Conservation (phyloP, 2,329 filamentous ascomycete genomes). For the Teratosphaeria epicoccoides region DNA sequence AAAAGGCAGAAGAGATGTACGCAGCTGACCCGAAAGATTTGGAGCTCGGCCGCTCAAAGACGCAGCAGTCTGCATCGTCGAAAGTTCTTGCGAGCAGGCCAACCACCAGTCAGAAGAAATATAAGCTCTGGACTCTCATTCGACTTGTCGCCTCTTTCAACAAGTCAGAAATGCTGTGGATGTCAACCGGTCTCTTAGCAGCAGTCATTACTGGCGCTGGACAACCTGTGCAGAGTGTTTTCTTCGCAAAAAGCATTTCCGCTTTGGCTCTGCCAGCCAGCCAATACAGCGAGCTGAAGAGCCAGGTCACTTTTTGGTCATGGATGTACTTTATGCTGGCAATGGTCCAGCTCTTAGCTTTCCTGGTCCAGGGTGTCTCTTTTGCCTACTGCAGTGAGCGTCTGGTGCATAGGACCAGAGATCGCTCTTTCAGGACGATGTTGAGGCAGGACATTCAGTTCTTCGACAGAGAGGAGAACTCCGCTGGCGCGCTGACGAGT, state of each 20-base stretch:
- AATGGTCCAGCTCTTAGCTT: slow-evolving; percentile 59
- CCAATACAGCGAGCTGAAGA: slow-evolving; percentile 48
- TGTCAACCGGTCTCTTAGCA: slow-evolving; percentile 63
- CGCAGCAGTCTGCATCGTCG: slow-evolving; percentile 54
- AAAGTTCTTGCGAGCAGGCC: slow-evolving; percentile 50
- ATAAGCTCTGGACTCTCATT: slow-evolving; percentile 64
- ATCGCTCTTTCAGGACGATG: slow-evolving; percentile 74
- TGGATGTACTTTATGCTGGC: slow-evolving; percentile 82
- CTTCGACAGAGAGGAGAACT: slow-evolving; percentile 84
- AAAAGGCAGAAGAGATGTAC: slow-evolving; percentile 20
- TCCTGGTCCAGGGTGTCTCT: slow-evolving; percentile 55
- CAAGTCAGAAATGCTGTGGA: slow-evolving; percentile 55
- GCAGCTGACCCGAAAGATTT: slow-evolving; percentile 51
- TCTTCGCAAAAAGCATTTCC: slow-evolving; percentile 82
- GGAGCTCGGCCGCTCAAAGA: slow-evolving; percentile 45
- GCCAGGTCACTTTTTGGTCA: slow-evolving; percentile 74
- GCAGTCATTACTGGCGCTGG: slow-evolving; percentile 69
- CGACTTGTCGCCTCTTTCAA: slow-evolving; percentile 76
- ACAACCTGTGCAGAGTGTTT: slow-evolving; percentile 65
- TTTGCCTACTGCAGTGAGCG: slow-evolving; percentile 83
- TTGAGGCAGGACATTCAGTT: slow-evolving; percentile 87
- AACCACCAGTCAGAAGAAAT: slow-evolving; percentile 41
- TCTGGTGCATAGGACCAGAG: slow-evolving; percentile 71
- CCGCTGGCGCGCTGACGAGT: slow-evolving; percentile 74
- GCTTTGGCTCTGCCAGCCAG: slow-evolving; percentile 50